A percentile compares a stretch with the other conserved stretches of the same genome.
Conservation (phyloP, 2,329 filamentous ascomycete species). For the Zymoseptoria brevis region DNA sequence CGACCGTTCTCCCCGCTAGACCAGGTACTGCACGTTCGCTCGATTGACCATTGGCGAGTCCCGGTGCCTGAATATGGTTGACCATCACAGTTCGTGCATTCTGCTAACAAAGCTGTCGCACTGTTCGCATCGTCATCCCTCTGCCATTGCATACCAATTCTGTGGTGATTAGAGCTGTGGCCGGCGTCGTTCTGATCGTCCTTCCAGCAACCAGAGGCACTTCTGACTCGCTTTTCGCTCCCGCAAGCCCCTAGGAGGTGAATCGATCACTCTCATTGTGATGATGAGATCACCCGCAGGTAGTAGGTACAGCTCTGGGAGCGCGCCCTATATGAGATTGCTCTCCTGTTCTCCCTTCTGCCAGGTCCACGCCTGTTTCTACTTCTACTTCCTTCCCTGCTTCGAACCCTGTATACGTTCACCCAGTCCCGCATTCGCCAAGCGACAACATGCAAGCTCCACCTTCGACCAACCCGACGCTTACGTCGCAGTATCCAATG, state of each 20-base stretch:
- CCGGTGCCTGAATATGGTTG: slow-evolving; percentile 1
- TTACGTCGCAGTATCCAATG: not conserved
- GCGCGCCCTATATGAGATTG: not conserved
- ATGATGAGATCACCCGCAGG: not conserved
- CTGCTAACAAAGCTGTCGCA: not conserved
- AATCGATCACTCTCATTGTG: not conserved
- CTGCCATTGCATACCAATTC: not conserved
- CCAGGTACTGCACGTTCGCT: not conserved
- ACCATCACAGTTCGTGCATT: not conserved
- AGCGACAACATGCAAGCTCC: not conserved
- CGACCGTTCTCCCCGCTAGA: not conserved
- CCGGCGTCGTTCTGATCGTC: not conserved
- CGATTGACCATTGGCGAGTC: not conserved
- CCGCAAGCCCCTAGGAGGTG: too few relatives aligned
- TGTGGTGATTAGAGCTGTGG: not conserved
- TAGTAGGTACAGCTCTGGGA: not conserved
- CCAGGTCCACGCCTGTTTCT: not conserved
- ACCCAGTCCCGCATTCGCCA: not conserved
- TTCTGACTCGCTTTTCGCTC: not conserved
- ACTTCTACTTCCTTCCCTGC: not conserved
- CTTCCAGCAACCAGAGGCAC: not conserved
- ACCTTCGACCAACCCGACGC: not conserved
- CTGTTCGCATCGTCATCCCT: not conserved
- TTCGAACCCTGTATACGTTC: not conserved
- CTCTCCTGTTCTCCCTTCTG: not conserved